Evolutionary conservation across 1,139 yeast species (phyloP), one percentile per base, ranked within the genome.

Genomic region (Yamadazyma triangularis): DNA sequence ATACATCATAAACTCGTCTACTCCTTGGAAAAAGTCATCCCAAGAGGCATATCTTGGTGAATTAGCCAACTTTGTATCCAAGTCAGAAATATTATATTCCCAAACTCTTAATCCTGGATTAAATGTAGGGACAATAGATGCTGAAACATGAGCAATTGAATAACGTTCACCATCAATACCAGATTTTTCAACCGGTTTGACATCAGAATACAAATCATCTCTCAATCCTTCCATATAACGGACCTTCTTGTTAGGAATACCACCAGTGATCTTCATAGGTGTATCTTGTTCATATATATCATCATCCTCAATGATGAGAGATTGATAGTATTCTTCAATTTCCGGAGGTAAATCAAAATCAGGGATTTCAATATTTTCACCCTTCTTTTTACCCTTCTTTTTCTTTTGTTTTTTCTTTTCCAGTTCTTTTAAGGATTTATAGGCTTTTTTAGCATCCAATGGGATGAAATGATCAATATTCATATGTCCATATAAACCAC

Each of bases 401-500:
- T 36, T 40, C 20, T 33, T 39, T 29, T 31, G 40, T 40, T 30
- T 38, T 23, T 30, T 31, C 40, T 33, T 45, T 28, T 30, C 32
- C 41, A 35, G 32, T 22, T 44, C 43, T 28, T 50, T 48, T 30
- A 73, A 62, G 2, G 80, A 72, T 35, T 68, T 64, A 60, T 83
- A 79, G 1, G 91, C 85, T 39, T 75, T 72, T 25, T 70, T 70
- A 1, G 87, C 71, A 58, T 85, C 93, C 42, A 81, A 64, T 0
- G 94, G 86, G 28, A 83, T 68, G 50, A 84, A 85, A 57, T 86
- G 95, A 51, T 86, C 95, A 36, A 85, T 61, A 53, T 86, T 86
- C 95, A 86, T 86, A 50, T 86, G 95, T 0, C 95, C 95, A 51
- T 73, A 86, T 19, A 86, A 58, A 9, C 91, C 88, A 16, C 95